A percentile compares a stretch with the other conserved stretches of the same genome.
Evolutionary conservation across 371 early-diverging fungal species (phyloP).

Genomic region (Mortierella sp.): DNA sequence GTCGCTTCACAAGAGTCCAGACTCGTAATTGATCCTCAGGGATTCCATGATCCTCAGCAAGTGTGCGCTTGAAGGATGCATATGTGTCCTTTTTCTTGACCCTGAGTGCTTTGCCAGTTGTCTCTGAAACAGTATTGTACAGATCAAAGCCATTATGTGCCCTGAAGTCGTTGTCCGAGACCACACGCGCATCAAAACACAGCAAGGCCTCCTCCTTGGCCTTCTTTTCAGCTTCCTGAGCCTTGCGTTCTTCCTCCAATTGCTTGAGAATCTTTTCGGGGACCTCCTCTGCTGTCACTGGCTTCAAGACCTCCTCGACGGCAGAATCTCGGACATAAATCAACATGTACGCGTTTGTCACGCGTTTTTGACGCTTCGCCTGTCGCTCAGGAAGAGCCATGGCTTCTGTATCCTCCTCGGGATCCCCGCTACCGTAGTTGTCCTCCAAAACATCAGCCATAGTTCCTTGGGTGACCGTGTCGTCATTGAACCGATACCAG

Average conservation of each 20-base stretch:
- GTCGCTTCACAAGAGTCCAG: conserved; percentile 86
- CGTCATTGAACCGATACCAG: conserved; percentile 99
- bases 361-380: conserved; percentile 70
- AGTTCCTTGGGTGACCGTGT: conserved; percentile 90
- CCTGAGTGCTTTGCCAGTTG: conserved; percentile 61
- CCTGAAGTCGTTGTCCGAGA: conserved; percentile 71
- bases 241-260: conserved; percentile 34
- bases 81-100: conserved; percentile 71
- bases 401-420: conserved; percentile 61
- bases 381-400: conserved; percentile 52
- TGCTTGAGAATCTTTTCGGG: conserved; percentile 84
- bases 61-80: conserved; percentile 63
- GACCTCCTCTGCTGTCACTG: conserved; percentile 77
- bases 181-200: conserved; percentile 35
- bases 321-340: conserved; percentile 91
- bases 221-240: conserved; percentile 36
- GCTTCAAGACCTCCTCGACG: conserved; percentile 80
- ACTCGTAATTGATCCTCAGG: conserved; percentile 76
- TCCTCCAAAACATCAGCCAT: conserved; percentile 95
- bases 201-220: conserved; percentile 46
- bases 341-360: conserved; percentile 98
- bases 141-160: conserved; percentile 88
- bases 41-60: conserved; percentile 67
- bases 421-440: conserved; percentile 90
- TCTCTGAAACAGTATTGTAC: conserved; percentile 71